Evolutionary conservation across 768 basidiomycete species (phyloP), one percentile per base, ranked within the genome.

Genomic region (Tricholoma terreum): DNA sequence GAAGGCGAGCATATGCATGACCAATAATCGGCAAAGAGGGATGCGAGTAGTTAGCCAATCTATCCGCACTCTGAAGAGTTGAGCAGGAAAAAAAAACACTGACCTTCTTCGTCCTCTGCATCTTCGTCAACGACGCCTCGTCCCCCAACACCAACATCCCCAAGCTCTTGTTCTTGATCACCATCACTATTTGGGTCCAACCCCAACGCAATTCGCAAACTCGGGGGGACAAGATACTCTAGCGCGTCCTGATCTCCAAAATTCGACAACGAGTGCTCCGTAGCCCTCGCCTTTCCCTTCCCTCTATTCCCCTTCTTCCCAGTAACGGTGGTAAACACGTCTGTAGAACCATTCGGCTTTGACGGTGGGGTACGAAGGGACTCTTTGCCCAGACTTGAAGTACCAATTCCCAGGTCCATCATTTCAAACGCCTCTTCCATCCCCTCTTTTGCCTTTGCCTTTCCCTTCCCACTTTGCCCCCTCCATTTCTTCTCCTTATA

Each of bases 141-240:
- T 6, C 53, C 58, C 9, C 58, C 40, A 5, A 51, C 58, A 22
- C 58, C 48, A 12, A 50, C n/a, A 33, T 45, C 54, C 33, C 24
- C 24, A 6, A 6, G 19, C 40, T 35, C 33, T 45, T 3, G 1
- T 27, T 30, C 21, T 36, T 48, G 34, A 40, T 55, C 60, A 55
- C 52, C 58, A 9, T 56, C 56, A 15, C 52, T 55, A 1, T 55
- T 61, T 30, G 21, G 63, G 55, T 67, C 67, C 55, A 79, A 57
- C 7, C 84, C 86, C 4, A 87, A 63, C 2, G 83, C 83, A 10
- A 68, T 65, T 56, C 81, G 76, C 67, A 86, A 74, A 5, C 72
- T 67, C 0, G 71, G 65, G 1, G 77, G 71, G 11, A 83, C 61
- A 35, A 65, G 62, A 15, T 67, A 65, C 22, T 72, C 63, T 5